Base-by-base conservation (phyloP, 2,329 filamentous ascomycete genomes). In the Fusarium zealandicum region DNA sequence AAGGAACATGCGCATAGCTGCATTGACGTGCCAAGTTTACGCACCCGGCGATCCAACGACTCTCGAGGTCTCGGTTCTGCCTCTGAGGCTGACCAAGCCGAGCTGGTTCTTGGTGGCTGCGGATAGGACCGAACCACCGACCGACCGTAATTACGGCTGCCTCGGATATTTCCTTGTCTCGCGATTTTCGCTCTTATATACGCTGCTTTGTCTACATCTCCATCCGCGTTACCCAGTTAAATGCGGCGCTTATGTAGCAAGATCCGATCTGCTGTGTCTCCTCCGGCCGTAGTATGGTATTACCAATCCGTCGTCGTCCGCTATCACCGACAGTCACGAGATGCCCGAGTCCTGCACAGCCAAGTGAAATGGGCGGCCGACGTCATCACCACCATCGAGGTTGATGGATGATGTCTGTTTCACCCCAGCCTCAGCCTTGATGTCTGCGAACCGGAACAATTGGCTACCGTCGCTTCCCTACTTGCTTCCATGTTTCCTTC, bases 91-190 rank as follows among this genome's bases (percentile, higher is more conserved):
- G 7, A 22, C 20, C 20, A 22, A 22, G 20, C 20, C 5, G 5
- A 22, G 20, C 7, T 22, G 20, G 20, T 5, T 22, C 7, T 22
- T 22, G 20, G 20, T 22, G 20, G 20, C 20, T 22, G 20, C 20
- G 20, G 20, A 22, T 22, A 22, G 32, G 43, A 59, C 51, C 37
- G 46, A 52, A 54, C 42, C 39, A 53, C 54, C 57, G 61, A 61
- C 54, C 58, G 50, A 52, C 55, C 63, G 54, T 63, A 66, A 65
- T 67, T 68, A 66, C 65, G 65, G 63, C 41, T 56, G 20, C 43
- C 33, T 66, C 64, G 64, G 64, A 57, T 49, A 51, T 59, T 47
- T 51, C 7, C 39, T 47, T 45, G 43, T 37, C 28, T 30, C 14
- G 37, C 27, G 32, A 32, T 32, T 36, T 32, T 59, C 35, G 40